Conservation (phyloP, 768 basidiomycete species). For the Termitomyces titanicus region DNA sequence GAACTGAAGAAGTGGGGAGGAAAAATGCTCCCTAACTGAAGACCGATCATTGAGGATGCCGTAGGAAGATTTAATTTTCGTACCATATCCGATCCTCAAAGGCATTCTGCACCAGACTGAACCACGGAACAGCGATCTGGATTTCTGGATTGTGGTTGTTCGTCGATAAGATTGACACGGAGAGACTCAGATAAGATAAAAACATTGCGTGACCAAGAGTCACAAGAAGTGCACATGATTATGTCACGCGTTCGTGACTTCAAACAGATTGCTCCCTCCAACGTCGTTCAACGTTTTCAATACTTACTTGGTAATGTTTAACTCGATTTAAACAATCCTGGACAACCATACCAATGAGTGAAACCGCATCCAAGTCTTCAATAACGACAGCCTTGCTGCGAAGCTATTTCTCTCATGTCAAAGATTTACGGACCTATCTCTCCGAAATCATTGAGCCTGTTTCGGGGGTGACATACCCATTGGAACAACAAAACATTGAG, state of each 20-base stretch:
- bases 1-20: slow-evolving; percentile 87
- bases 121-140: not conserved
- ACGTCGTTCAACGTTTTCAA: too few relatives aligned
- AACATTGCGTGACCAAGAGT: not conserved
- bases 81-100: slow-evolving; percentile 48
- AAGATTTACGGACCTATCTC: slow-evolving; percentile 36
- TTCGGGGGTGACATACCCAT: not conserved
- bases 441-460: slow-evolving; percentile 27
- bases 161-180: slow-evolving; percentile 10
- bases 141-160: not conserved
- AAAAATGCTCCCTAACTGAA: slow-evolving; percentile 85
- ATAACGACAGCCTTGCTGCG: slow-evolving; percentile 30
- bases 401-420: slow-evolving; percentile 40
- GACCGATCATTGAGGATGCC: not conserved
- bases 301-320: not conserved
- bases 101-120: slow-evolving; percentile 21
- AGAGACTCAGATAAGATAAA: slow-evolving; percentile 4
- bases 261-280: not conserved
- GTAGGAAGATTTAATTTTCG: not conserved
- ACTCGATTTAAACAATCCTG: not conserved
- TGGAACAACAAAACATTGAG: slow-evolving; percentile 22
- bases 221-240: not conserved
- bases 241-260: slow-evolving; percentile 14
- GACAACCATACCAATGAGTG: not conserved
- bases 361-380: not conserved